These are phyloP conservation scores for Pleurostoma richardsiae DNA, from an alignment of 2,329 filamentous ascomycete genomes.

Conservation along the genomic window DNA sequence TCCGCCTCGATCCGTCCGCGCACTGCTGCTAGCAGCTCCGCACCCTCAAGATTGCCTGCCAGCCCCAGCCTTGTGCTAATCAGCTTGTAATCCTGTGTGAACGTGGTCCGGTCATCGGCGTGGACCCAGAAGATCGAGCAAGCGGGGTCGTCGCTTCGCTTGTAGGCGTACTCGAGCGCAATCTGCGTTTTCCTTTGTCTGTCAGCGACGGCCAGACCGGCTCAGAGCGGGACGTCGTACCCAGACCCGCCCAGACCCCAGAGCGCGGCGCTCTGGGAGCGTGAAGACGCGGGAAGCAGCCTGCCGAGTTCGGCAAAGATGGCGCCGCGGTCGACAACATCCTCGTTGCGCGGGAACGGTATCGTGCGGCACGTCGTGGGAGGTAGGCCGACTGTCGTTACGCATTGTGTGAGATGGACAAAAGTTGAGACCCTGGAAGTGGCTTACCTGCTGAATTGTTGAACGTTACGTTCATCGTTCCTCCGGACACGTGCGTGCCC, in stretches of 20 bases:
- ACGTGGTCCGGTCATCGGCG: conserved; percentile 23
- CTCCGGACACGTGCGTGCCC: neutral
- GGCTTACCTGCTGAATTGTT: neutral
- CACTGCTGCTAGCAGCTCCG: conserved; percentile 12
- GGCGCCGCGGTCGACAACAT: conserved; percentile 12
- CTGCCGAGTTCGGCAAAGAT: conserved; percentile 12
- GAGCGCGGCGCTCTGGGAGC: conserved; percentile 14
- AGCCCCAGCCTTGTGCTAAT: conserved; percentile 21
- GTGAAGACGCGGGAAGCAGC: conserved; percentile 9
- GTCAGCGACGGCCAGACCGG: conserved; percentile 1
- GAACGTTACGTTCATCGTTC: neutral
- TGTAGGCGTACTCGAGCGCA: conserved; percentile 27
- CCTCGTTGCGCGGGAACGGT: conserved; percentile 13
- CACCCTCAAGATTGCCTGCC: conserved; percentile 8
- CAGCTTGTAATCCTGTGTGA: conserved; percentile 20
- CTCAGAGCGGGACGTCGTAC: conserved; percentile 8
- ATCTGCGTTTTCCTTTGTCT: conserved; percentile 28
- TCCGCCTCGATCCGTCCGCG: conserved; percentile 5
- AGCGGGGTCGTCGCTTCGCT: conserved; percentile 10
- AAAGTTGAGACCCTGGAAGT: neutral
- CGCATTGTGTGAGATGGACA: no score
- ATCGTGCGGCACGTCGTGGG: neutral
- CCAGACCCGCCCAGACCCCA: conserved; percentile 21
- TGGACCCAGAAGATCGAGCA: conserved; percentile 31
- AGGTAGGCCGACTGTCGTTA: neutral